Evolutionary conservation across 73 alveolate genomes (phyloP), one percentile per base, ranked within the genome.

Genomic region (Tetrahymena elliotti): DNA sequence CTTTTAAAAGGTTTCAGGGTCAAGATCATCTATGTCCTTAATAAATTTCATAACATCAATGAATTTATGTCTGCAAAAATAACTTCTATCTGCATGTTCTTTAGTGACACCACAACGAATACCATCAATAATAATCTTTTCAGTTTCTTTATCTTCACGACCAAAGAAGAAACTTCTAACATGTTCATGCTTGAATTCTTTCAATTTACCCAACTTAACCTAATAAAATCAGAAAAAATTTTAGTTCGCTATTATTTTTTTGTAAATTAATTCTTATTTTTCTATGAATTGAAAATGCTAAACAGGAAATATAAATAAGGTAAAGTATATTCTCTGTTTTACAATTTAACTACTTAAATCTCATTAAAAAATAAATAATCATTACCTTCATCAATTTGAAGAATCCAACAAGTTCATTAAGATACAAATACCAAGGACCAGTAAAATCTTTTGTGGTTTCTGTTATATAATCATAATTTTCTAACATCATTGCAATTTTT

Each of bases 161-260:
- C 95, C 96, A 94, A 94, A 94, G 39, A 94, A 94, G 93, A 94
- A 94, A 88, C 95, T 94, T 88, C 96, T 36, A 52, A 94, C 84
- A 41, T 94, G 96, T 34, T 68, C 33, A 40, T 94, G 96, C 38
- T 94, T 88, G 40, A 94, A 84, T 22, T 20, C 88, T 33, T 94
- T 94, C 33, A 94, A 38, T 84, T 94, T 94, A 22, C 88, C 88
- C 22, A 68, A 68, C n/a, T 68, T 68, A 68, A 68, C 88, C 88
- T 68, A 68, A 47, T 47, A 18, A 18, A 47, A 12, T 47, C 82
- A 47, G 18, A 68, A 68, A 27, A 3, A 68, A 18, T n/a, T 18
- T 27, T 0, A 5, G n/a, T 7, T 24, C n/a, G 88, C 36, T 68
- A 24, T n/a, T 68, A 6, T 24, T 0, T 6, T 27, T 27, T 68